phyloP scores from a whole-genome alignment of 768 basidiomycete species.

The Daedaleopsis nitida region DNA sequence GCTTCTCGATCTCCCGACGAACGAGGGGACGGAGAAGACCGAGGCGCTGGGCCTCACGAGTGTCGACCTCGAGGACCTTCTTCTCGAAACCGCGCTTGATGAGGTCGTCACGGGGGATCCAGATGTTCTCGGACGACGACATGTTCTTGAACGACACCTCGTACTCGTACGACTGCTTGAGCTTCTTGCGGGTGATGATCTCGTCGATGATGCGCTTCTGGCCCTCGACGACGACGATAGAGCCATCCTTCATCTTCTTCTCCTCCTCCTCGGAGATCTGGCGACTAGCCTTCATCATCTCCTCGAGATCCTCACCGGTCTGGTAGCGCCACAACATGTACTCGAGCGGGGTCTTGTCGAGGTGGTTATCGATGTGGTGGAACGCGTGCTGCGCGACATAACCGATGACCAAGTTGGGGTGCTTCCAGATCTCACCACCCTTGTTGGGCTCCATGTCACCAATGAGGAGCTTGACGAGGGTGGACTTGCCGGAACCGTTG shows the following conservation, averaged over 20 bases:
- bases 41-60: conserved; percentile 94
- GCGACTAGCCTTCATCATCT: conserved; percentile 90
- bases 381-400: conserved; percentile 99
- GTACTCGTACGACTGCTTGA: conserved; percentile 99
- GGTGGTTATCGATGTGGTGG: conserved; percentile 98
- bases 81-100: conserved; percentile 99
- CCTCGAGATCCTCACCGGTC: conserved; percentile 98
- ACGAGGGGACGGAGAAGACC: conserved; percentile 96
- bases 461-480: conserved; percentile 94
- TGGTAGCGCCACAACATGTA: conserved; percentile 99
- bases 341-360: conserved; percentile 98
- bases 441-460: conserved; percentile 97
- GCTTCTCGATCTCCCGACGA: conserved; percentile 98
- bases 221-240: conserved; percentile 83
- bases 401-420: conserved; percentile 98
- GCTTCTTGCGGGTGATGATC: conserved; percentile 89
- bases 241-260: conserved; percentile 97
- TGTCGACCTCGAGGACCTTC: conserved; percentile 98
- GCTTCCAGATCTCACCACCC: conserved; percentile 98
- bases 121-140: conserved; percentile 97
- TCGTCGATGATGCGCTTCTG: conserved; percentile 96
- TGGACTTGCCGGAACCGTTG: conserved; percentile 98
- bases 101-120: conserved; percentile 95
- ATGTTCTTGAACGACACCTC: conserved; percentile 95
- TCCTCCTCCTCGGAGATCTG: conserved; percentile 85